Evolutionary conservation across 2,329 filamentous ascomycete genomes (phyloP).

Genomic region (Verticillium alfalfae): DNA sequence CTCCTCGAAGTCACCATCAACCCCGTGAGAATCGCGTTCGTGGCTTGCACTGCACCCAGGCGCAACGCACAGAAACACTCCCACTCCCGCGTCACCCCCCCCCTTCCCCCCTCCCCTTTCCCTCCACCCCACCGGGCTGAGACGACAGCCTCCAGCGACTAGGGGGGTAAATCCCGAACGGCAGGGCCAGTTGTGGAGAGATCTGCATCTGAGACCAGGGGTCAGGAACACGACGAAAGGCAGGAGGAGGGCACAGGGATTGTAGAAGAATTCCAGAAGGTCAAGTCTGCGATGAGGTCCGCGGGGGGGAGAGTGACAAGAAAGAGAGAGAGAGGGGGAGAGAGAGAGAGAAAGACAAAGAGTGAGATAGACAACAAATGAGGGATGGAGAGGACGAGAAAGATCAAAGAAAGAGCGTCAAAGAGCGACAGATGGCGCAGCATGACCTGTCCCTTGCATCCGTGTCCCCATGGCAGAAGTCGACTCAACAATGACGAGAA

Average conservation of each 20-base stretch:
- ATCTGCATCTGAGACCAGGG: constrained; percentile 1
- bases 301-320: too few relatives aligned
- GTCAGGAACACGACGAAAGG: background rate
- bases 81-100: background rate
- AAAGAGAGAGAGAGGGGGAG: background rate
- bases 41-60: background rate
- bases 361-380: background rate
- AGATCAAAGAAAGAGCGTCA: background rate
- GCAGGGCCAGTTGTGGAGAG: constrained; percentile 3
- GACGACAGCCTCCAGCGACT: background rate
- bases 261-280: constrained; percentile 1
- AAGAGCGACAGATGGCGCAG: background rate
- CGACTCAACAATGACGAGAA: too few relatives aligned
- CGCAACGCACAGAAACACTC: too few relatives aligned
- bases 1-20: background rate
- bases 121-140: background rate
- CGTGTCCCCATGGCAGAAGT: too few relatives aligned
- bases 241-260: background rate
- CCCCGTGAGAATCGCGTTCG: background rate
- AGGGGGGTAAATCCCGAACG: constrained; percentile 1
- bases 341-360: background rate
- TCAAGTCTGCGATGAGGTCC: background rate
- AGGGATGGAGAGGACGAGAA: background rate
- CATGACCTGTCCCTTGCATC: background rate
- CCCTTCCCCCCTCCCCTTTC: background rate